Conservation (phyloP, 2,329 filamentous ascomycete genomes). For the Colletotrichum cuscutae region DNA sequence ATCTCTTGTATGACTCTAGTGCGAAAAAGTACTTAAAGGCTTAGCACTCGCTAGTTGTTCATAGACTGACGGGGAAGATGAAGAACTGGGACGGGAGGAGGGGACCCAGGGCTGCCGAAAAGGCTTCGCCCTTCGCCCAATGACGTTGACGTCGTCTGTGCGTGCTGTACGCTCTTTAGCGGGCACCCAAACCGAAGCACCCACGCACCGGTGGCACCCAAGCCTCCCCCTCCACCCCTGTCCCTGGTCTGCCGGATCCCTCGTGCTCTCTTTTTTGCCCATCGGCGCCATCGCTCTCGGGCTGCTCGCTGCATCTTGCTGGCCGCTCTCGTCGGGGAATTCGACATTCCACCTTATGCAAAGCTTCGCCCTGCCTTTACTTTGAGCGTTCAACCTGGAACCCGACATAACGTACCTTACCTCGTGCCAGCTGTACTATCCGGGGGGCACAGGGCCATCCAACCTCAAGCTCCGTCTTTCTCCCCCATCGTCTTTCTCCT, state of each 20-base stretch:
- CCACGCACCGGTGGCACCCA: background rate
- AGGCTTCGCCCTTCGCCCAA: constrained; percentile 5
- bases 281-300: constrained; percentile 12
- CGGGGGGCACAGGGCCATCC: background rate
- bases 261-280: constrained; percentile 16
- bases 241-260: constrained; percentile 24
- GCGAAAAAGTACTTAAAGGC: background rate
- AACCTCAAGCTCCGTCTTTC: background rate
- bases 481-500: background rate
- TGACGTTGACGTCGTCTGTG: constrained; percentile 21
- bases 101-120: background rate
- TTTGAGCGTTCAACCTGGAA: background rate
- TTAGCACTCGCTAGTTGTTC: background rate
- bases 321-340: background rate
- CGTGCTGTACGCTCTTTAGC: constrained; percentile 23
- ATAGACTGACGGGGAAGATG: background rate
- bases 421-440: background rate
- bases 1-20: too few relatives aligned
- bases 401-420: background rate
- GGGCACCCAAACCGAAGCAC: background rate
- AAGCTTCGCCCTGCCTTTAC: background rate
- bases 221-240: background rate
- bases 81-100: background rate
- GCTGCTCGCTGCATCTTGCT: constrained; percentile 20
- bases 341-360: background rate